Percentiles rank a stretch among this genome's conserved stretches.
Conservation (phyloP, 139 green algal species). For the Tetradesmus lagerheimii region DNA sequence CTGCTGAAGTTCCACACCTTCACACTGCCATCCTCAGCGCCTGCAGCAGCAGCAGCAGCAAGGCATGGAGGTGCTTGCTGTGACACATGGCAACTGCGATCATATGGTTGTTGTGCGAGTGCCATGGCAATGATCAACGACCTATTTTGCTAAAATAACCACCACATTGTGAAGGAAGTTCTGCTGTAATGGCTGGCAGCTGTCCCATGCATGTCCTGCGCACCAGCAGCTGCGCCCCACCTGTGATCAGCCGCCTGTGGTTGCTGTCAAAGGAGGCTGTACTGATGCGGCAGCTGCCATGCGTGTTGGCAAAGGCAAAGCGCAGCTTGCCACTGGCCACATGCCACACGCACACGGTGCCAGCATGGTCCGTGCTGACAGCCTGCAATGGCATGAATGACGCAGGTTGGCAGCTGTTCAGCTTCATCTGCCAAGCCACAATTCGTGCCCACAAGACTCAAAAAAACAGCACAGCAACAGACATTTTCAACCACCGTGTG, state of each 20-base stretch:
- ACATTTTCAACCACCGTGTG: too few relatives aligned
- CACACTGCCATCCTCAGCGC: slow-evolving; percentile 32
- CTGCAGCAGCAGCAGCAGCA: not conserved
- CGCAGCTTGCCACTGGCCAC: slow-evolving; percentile 19
- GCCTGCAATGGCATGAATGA: not conserved
- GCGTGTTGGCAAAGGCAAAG: slow-evolving; percentile 23
- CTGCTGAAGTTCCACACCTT: slow-evolving; percentile 44
- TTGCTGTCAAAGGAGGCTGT: slow-evolving; percentile 34
- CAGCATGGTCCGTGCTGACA: slow-evolving; percentile 32
- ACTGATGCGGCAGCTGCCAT: slow-evolving; percentile 28
- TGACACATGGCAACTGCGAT: too few relatives aligned
- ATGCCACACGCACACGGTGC: slow-evolving; percentile 33
- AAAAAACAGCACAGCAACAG: too few relatives aligned
- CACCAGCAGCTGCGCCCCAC: not conserved
- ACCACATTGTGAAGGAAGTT: too few relatives aligned
- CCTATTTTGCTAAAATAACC: too few relatives aligned
- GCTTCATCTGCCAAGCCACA: not conserved
- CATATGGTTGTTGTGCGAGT: not conserved
- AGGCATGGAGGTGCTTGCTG: not conserved
- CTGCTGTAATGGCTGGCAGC: not conserved
- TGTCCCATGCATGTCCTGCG: not conserved
- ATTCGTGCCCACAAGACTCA: not conserved
- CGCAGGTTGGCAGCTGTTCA: not conserved
- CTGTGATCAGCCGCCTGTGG: slow-evolving; percentile 40
- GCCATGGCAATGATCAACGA: not conserved